Base-by-base conservation (phyloP, 2,329 filamentous ascomycete genomes). In the Trichoderma atroviride region DNA sequence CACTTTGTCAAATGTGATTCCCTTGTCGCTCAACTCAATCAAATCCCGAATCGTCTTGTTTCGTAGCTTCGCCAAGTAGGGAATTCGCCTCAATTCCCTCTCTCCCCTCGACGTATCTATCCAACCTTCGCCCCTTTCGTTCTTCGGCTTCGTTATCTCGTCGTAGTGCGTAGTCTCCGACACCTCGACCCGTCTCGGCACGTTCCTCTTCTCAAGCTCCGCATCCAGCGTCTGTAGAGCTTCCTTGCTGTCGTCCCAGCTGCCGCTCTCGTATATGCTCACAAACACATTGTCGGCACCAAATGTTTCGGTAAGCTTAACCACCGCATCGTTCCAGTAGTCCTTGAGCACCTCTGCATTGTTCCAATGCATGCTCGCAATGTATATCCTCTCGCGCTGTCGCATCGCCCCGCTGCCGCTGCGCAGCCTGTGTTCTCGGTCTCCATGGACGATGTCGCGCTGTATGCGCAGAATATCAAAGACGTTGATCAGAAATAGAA, bases 291-390 rank as follows among this genome's bases (percentile, higher is more conserved):
- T 92, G 3, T 87, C 82, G 0, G 84, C 79, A 0, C 90, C 90
- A 4, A 92, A 79, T 6, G 82, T 80, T 57, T 84, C 80, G 5
- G 86, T 83, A 24, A 93, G 79, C 2, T 85, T 80, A 7, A 90
- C 70, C 3, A 93, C 80, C 0, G 88, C 88, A 6, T 83, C 78
- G 71, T 84, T 88, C 90, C 91, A 93, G 73, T 89, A 84, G 5
- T 81, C 81, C 9, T 86, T 83, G 2, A 93, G 82, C 29, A 92
- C 81, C 1, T 77, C 76, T 70, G 86, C 90, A 71, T 87, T 87
- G 74, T 91, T 92, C 84, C 89, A 92, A 75, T 91, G 89, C 75
- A 90, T 87, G 71, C 87, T 87, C 5, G 89, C 87, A 70, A 93
- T 91, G 79, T 88, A 93, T 71, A 93, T 85, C 71, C 81, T 79